Evolutionary conservation across 768 basidiomycete genomes (phyloP).

Genomic region (Mycena pura): DNA sequence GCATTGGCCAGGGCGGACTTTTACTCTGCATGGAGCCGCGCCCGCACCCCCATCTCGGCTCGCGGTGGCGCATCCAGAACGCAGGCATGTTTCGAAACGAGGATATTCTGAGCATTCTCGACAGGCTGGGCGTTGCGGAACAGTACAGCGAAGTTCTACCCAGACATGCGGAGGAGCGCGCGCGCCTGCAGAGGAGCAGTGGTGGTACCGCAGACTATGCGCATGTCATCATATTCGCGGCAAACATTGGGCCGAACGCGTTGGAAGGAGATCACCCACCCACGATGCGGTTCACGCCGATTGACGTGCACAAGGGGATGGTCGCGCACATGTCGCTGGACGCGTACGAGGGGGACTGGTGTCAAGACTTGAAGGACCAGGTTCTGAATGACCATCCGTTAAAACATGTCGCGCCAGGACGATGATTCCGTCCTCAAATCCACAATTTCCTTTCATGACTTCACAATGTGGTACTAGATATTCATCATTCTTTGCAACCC

Average conservation of each 20-base stretch:
- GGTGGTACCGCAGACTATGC: constrained; percentile 23
- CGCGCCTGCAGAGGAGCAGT: constrained; percentile 34
- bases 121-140: background rate
- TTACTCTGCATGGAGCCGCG: constrained; percentile 12
- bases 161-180: constrained; percentile 2
- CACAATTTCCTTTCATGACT: background rate
- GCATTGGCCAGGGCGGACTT: constrained; percentile 7
- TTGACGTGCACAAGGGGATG: background rate
- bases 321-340: background rate
- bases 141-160: background rate
- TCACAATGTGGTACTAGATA: too few species aligned
- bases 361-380: constrained; percentile 8
- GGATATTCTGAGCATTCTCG: background rate
- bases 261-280: background rate
- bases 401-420: background rate
- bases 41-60: constrained; percentile 3
- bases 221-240: constrained; percentile 1
- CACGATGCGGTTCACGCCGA: constrained; percentile 3
- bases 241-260: constrained; percentile 3
- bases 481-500: too few species aligned
- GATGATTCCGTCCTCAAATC: background rate
- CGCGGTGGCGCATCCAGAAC: constrained; percentile 12
- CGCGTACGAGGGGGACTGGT: constrained; percentile 1
- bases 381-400: constrained; percentile 11
- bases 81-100: background rate